Evolutionary conservation across 768 basidiomycete species (phyloP), one percentile per base, ranked within the genome.

Genomic region (Panaeolus cyanescens): DNA sequence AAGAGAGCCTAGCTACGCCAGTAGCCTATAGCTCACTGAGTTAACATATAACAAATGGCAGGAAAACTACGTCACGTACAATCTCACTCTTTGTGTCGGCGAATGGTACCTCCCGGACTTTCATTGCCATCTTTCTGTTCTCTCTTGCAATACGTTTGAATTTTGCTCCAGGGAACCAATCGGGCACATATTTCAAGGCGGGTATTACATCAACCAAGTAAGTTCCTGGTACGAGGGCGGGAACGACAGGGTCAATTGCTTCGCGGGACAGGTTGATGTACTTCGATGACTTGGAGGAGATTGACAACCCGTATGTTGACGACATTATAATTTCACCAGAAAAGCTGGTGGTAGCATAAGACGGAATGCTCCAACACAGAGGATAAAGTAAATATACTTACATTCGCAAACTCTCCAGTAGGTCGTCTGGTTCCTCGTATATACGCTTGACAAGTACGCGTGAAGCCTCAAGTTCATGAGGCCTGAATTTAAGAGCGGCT

Each of bases 81-180:
- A 76, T 68, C 57, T 67, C 64, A 4, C 68, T 62, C 53, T 72
- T 59, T n/a, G 71, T 69, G 30, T 64, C 70, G 25, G 68, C 59
- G 42, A 70, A 71, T 4, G 79, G 75, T 39, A 9, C 56, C 4
- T 55, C 33, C 39, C 65, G 17, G 1, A 71, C 42, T 8, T 72
- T 68, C 25, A 33, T 39, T 1, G 67, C 8, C 2, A 65, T 61
- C 31, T 54, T 56, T 25, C 60, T 65, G 72, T 73, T 77, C 54
- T 72, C 66, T 20, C 63, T 68, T 0, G 78, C 79, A 57, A 68
- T 71, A 40, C 61, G 33, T 66, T 80, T 75, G 71, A 81, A 80
- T 1, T 61, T 63, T 17, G 78, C 79, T 13, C 80, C 80, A n/a
- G 79, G 79, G 59, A 81, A 68, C 80, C 80, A 80, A 12, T 69